phyloP scores from a whole-genome alignment of 768 basidiomycete species.

The Pleurotus tuoliensis region DNA sequence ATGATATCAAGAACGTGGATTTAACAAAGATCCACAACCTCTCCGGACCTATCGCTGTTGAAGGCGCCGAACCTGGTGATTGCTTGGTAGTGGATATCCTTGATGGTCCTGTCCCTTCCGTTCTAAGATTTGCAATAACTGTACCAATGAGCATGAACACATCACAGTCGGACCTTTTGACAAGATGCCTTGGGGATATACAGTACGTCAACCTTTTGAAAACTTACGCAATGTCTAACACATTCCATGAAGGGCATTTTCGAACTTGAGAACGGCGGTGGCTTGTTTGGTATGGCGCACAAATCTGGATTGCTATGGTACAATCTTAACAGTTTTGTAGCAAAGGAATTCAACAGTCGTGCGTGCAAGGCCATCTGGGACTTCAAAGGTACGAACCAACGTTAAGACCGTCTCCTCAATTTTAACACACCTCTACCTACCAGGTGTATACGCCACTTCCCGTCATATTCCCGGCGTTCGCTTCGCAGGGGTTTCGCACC shows the following conservation, averaged over 20 bases:
- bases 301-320: neutral
- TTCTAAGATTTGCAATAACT: neutral
- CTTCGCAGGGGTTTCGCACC: conserved; percentile 75
- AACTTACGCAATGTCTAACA: neutral
- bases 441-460: conserved; percentile 68
- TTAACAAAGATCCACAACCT: conserved; percentile 67
- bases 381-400: conserved; percentile 44
- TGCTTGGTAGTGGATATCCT: conserved; percentile 77
- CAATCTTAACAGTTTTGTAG: conserved; percentile 22
- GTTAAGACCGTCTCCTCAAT: neutral
- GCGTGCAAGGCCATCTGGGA: conserved; percentile 84
- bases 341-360: conserved; percentile 62
- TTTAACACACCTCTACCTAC: neutral
- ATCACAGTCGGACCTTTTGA: conserved; percentile 57
- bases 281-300: conserved; percentile 52
- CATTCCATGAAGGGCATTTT: conserved; percentile 58
- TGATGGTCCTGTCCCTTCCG: conserved; percentile 36
- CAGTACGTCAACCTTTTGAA: conserved; percentile 30
- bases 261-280: conserved; percentile 69
- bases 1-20: conserved; percentile 66
- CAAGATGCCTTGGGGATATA: conserved; percentile 82
- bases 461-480: conserved; percentile 77
- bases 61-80: conserved; percentile 76
- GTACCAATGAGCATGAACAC: neutral
- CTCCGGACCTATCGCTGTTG: conserved; percentile 72